These are phyloP conservation scores for Vitis vinifera DNA, from an alignment of 164 flowering plant species.

Conservation along the genomic window DNA sequence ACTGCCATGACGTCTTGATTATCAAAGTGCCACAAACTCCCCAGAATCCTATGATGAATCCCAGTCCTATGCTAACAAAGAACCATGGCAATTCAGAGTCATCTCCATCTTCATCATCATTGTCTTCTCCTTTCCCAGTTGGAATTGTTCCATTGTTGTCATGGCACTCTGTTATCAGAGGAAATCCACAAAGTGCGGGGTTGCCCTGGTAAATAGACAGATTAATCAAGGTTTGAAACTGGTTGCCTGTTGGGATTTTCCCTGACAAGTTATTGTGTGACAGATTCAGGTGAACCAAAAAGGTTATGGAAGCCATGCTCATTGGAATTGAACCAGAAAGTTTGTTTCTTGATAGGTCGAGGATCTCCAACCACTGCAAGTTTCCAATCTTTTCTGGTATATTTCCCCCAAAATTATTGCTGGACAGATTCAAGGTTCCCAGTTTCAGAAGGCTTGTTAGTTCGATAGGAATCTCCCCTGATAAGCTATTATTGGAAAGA, in stretches of 20 bases:
- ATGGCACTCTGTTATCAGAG: conserved; percentile 6
- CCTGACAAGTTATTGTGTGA: conserved; percentile 16
- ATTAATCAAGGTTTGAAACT: no score
- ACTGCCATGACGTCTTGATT: conserved; percentile 4
- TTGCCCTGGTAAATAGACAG: no score
- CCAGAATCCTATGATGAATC: conserved; percentile 17
- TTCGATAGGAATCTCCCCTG: conserved; percentile 28
- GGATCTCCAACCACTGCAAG: conserved; percentile 15
- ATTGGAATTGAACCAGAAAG: conserved; percentile 28
- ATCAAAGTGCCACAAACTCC: conserved; percentile 8
- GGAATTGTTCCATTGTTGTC: neutral
- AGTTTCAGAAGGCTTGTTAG: conserved; percentile 16
- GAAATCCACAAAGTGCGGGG: neutral
- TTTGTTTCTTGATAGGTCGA: conserved; percentile 30
- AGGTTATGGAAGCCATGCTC: conserved; percentile 16
- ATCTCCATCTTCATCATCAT: neutral
- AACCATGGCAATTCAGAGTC: neutral
- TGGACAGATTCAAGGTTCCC: conserved; percentile 23
- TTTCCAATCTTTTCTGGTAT: conserved; percentile 11
- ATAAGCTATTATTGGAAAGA: conserved; percentile 29
- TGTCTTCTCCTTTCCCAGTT: neutral
- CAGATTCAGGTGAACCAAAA: conserved; percentile 26
- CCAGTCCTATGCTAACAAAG: conserved; percentile 1
- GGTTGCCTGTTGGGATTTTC: no score
- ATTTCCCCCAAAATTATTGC: conserved; percentile 29